Base-by-base conservation (phyloP, 805 yeast species). In the Lachancea meyersii region DNA sequence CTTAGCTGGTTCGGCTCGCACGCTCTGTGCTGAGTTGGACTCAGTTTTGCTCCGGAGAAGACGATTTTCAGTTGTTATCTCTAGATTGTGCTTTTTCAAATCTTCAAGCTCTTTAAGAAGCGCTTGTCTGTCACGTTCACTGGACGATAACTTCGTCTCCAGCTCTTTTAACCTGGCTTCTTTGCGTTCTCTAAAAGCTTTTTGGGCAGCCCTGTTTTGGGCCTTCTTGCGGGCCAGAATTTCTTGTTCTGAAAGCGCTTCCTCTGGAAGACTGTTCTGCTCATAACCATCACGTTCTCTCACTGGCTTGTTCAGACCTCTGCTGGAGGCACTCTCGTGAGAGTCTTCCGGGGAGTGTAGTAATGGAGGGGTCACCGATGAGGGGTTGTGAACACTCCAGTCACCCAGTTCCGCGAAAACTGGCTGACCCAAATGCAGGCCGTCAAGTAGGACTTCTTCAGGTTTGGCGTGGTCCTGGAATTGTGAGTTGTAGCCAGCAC, bases 141-240 rank as follows among this genome's bases (percentile, higher is more conserved):
- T 74, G 45, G 71, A 68, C 14, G 67, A 63, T 47, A 86, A 64
- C 57, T 78, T 79, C 3, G 63, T 63, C 50, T 82, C 81, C 33
- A 86, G 68, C 51, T 82, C 88, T 57, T 80, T 81, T 47, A 83
- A 63, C 52, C 75, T 79, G 39, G 77, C 76, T 59, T 84, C 93
- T 60, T 82, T 84, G 38, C 94, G 76, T 61, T 85, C 89, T 47
- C 95, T 69, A 62, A 84, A 86, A 2, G 95, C 95, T 51, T 88
- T 70, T 64, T 86, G 95, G 1, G 95, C 95, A 9, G 89, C 89
- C 54, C 95, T 69, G 57, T 86, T 85, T 58, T 82, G 93, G 2
- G 86, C 87, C 56, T 79, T 83, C 40, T 85, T 79, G 21, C 41
- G 41, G 5, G 41, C 41, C 27, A 31, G 21, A 22, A 22, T 31